Evolutionary conservation across 73 alveolate species (phyloP).

Genomic region (Symbiodinium natans): DNA sequence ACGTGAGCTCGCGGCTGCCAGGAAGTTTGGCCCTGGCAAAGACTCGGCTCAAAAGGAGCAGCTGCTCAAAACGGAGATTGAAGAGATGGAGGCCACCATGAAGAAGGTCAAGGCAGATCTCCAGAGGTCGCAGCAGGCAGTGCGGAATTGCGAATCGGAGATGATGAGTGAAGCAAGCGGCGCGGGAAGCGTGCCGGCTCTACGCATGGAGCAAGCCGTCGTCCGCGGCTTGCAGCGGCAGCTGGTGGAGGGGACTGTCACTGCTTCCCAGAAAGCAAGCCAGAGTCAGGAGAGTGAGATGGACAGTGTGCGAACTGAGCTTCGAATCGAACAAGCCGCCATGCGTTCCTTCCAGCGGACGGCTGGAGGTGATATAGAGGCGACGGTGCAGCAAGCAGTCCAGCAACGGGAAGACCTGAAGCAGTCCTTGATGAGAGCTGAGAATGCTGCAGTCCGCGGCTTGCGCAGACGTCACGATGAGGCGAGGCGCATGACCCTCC

Average conservation of each 20-base stretch:
- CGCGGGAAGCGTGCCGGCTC: too few relatives aligned
- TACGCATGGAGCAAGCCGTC: constrained; percentile 52
- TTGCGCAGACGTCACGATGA: constrained; percentile 46
- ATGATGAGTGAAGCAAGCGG: not conserved
- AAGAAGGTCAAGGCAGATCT: not conserved
- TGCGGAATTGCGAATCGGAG: constrained; percentile 29
- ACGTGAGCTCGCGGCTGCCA: not conserved
- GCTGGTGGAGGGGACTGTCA: constrained; percentile 18
- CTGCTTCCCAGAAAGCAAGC: not conserved
- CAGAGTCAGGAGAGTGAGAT: constrained; percentile 31
- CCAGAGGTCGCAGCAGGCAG: constrained; percentile 4
- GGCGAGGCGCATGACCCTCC: constrained; percentile 27
- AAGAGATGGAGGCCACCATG: not conserved
- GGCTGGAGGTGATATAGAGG: not conserved
- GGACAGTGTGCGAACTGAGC: constrained; percentile 47
- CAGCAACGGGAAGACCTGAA: not conserved
- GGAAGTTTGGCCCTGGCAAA: not conserved
- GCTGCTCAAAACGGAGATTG: not conserved
- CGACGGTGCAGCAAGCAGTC: not conserved
- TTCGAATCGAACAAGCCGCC: constrained; percentile 48
- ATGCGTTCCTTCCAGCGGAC: constrained; percentile 58
- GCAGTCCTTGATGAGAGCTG: constrained; percentile 47
- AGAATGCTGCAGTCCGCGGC: constrained; percentile 61
- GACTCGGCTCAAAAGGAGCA: not conserved
- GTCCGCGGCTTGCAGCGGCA: constrained; percentile 73